Evolutionary conservation across 2,329 filamentous ascomycete species (phyloP).

Genomic region (Venturia asperata): DNA sequence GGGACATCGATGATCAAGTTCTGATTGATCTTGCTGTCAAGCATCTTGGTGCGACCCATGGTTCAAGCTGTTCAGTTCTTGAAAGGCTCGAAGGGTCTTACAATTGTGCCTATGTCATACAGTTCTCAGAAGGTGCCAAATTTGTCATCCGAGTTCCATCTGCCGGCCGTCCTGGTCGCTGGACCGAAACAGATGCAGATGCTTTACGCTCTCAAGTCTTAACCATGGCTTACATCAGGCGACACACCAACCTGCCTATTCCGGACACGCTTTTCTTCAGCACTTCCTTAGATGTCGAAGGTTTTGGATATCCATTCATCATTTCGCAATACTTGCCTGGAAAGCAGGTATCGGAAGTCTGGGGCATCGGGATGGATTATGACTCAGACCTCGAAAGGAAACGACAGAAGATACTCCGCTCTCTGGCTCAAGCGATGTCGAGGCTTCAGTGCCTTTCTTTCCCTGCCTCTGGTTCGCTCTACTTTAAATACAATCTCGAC

Average conservation of each 20-base stretch:
- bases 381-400: constrained; percentile 8
- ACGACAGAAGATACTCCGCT: constrained; percentile 10
- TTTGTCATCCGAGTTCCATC: constrained; percentile 5
- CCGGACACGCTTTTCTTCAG: constrained; percentile 14
- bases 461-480: neutral
- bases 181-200: constrained; percentile 12
- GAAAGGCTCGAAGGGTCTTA: neutral
- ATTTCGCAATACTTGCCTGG: constrained; percentile 14
- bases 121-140: constrained; percentile 9
- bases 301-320: constrained; percentile 14
- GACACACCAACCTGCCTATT: constrained; percentile 14
- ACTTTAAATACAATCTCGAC: constrained; percentile 7
- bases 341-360: constrained; percentile 13
- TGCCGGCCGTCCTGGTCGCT: neutral
- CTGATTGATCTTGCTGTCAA: constrained; percentile 9
- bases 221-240: constrained; percentile 16
- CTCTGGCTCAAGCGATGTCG: constrained; percentile 8
- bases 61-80: neutral
- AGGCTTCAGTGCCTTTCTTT: constrained; percentile 7
- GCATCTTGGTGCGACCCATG: constrained; percentile 3
- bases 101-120: constrained; percentile 15
- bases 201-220: constrained; percentile 12
- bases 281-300: constrained; percentile 12
- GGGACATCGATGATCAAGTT: neutral
- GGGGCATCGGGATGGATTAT: neutral